A percentile compares a stretch with the other conserved stretches of the same genome.
Conservation (phyloP, 768 basidiomycete genomes). For the Mycena alexandri region DNA sequence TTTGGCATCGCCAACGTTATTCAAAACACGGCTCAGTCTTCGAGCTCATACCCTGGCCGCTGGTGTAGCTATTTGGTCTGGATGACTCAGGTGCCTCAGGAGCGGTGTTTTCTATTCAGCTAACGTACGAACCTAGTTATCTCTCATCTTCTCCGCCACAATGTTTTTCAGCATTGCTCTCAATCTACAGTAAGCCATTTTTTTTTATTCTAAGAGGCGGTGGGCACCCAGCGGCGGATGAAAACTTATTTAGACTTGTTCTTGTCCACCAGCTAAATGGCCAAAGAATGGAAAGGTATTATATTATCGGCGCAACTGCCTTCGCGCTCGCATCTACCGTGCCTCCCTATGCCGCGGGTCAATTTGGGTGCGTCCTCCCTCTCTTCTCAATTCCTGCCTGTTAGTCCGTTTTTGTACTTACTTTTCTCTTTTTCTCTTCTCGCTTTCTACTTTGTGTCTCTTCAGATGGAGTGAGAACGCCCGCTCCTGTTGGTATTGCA, state of each 20-base stretch:
- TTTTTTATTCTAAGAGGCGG: no score
- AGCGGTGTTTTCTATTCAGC: no score
- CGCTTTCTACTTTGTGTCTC: no score
- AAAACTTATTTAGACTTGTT: not conserved
- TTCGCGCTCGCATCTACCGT: not conserved
- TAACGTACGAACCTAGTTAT: not conserved
- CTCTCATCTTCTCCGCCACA: not conserved
- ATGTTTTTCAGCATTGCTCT: not conserved
- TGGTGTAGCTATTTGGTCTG: slow-evolving; percentile 3
- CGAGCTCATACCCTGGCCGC: not conserved
- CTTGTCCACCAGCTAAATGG: not conserved
- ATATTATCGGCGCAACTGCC: not conserved
- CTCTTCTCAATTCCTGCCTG: not conserved
- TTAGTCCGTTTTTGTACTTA: no score
- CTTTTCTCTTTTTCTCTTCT: no score
- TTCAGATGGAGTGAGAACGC: no score
- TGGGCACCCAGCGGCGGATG: no score
- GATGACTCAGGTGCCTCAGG: not conserved
- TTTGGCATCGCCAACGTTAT: not conserved
- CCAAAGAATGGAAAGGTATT: not conserved
- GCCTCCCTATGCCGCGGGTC: not conserved
- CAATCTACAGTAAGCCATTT: not conserved
- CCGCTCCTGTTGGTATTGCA: no score
- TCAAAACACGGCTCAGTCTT: not conserved
- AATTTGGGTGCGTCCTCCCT: not conserved